Base-by-base conservation (phyloP, 2,329 filamentous ascomycete genomes). In the Alternaria alternata region DNA sequence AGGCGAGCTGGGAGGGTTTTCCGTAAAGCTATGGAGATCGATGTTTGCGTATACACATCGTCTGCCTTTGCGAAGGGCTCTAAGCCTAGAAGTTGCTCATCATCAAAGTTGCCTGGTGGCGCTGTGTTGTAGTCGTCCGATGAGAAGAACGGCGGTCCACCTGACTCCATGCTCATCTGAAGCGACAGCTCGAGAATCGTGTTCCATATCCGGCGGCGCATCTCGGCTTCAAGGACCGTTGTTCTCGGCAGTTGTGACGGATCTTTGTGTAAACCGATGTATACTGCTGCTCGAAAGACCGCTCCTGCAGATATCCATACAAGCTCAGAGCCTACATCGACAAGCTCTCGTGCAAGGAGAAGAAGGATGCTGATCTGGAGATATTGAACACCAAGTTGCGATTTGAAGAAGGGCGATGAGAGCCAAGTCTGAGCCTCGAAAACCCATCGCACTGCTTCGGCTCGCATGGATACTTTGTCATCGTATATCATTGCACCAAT, bases 351-450 rank as follows among this genome's bases (percentile, higher is more conserved):
- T 12, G 80, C 78, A 6, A 82, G 28, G 3, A 81, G 58, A 3
- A 81, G 64, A 0, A 82, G 69, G 7, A 79, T 71, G 9, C 71
- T 60, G 73, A 78, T 68, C 59, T 89, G 87, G 0, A 89, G 61
- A n/a, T 78, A 80, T 30, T 82, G 80, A 0, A 88, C 75, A 1
- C 77, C 81, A 0, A 88, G 75, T 0, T 81, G 75, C 0, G 81
- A 79, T 61, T 89, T 89, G 66, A 82, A 84, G 3, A 82, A 77
- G 0, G 87, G 87, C 5, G 81, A 80, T 0, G 83, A 82, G 0
- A 85, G 52, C 84, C 85, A 89, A 0, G 81, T 81, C 44, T 86
- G 83, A 0, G 83, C 86, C 62, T 88, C 86, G 55, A 85, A 84
- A 0, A 88, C 75, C 87, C 87, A 89, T 28, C 74, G 79, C n/a